Conservation (phyloP, 257 asterid genomes). For the Sherardia arvensis region DNA sequence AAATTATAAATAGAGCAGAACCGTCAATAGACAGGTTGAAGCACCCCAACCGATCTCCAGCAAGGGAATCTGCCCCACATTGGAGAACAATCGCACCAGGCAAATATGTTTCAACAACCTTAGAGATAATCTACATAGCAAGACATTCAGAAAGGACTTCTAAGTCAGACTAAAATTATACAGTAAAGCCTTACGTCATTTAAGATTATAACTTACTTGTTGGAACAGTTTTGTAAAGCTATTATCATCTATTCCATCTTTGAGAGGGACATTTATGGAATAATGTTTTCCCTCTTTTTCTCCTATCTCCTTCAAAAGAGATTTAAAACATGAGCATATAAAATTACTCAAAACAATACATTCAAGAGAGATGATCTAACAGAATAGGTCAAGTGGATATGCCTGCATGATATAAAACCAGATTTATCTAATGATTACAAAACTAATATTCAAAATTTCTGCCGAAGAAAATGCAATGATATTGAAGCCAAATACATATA, state of each 20-base stretch:
- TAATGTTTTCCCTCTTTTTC: conserved; percentile 91
- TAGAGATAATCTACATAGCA: conserved; percentile 59
- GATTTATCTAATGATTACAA: not conserved
- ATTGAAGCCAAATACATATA: not conserved
- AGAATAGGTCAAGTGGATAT: not conserved
- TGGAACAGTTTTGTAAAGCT: conserved; percentile 84
- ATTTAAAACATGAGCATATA: conserved; percentile 17
- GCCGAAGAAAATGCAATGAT: not conserved
- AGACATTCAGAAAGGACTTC: conserved; percentile 13
- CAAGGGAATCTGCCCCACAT: conserved; percentile 99
- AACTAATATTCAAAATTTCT: not conserved
- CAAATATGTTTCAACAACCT: conserved; percentile 80
- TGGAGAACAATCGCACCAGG: conserved; percentile 99
- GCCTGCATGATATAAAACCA: not conserved
- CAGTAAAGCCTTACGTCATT: not conserved
- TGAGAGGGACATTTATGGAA: conserved; percentile 95
- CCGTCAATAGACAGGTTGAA: conserved; percentile 99
- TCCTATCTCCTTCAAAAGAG: conserved; percentile 77
- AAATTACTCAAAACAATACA: not conserved
- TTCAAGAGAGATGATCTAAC: not conserved
- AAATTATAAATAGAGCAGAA: conserved; percentile 35
- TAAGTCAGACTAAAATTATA: not conserved
- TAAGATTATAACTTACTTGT: conserved; percentile 33
- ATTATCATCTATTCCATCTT: conserved; percentile 90
- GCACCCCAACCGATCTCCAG: conserved; percentile 98